Percentiles rank a stretch among this genome's conserved stretches.
Evolutionary conservation across 2,329 filamentous ascomycete species (phyloP).

Genomic region (Cordyceps javanica): DNA sequence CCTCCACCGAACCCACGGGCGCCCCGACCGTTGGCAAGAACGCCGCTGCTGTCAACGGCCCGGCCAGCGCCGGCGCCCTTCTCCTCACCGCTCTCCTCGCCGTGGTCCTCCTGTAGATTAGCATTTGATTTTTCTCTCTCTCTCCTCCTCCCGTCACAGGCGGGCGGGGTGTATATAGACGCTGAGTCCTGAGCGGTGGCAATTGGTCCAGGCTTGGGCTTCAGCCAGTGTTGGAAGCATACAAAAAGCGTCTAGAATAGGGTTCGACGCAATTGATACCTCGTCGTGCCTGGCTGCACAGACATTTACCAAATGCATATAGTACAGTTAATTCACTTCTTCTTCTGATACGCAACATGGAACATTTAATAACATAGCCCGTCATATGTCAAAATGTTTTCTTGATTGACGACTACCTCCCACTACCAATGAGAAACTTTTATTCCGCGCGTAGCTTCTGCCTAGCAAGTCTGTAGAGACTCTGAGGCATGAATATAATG

Average conservation of each 20-base stretch:
- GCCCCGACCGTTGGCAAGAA: too few relatives aligned
- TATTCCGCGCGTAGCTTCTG: too few relatives aligned
- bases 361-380: too few relatives aligned
- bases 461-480: too few relatives aligned
- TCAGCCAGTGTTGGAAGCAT: neutral
- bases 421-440: too few relatives aligned
- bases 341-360: neutral
- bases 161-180: neutral
- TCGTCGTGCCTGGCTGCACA: neutral
- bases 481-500: too few relatives aligned
- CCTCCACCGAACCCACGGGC: too few relatives aligned
- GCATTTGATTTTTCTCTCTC: too few relatives aligned
- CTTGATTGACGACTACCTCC: too few relatives aligned
- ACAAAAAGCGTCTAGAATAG: neutral
- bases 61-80: neutral
- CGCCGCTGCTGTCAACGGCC: neutral
- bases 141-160: neutral
- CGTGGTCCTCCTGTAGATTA: neutral
- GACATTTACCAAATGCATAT: neutral
- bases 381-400: too few relatives aligned
- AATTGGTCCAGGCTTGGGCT: neutral
- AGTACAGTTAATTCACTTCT: neutral
- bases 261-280: conserved; percentile 1
- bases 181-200: neutral
- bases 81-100: neutral